Evolutionary conservation across 257 asterid genomes (phyloP), one percentile per base, ranked within the genome.

Genomic region (Petrea volubilis): DNA sequence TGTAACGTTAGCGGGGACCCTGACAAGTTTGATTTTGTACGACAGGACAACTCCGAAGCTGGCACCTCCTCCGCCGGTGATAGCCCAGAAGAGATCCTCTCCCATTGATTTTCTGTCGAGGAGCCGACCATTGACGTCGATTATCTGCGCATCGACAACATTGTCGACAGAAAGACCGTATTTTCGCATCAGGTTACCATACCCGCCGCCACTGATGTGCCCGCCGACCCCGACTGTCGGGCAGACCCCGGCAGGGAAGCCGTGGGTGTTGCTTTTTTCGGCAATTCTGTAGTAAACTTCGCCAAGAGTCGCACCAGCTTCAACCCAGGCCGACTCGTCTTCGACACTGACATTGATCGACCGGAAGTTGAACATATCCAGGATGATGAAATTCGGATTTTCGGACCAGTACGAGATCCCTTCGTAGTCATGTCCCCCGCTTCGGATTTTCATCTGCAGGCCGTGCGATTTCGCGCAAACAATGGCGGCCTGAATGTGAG

Each of bases 351-450:
- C 82, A 6, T 75, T 31, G 43, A 86, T 61, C 0, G 87, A 60
- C 0, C 82, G 73, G 53, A 86, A 44, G 44, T 83, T 81, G 85
- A 86, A 83, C 87, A 86, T 36, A 44, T 86, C 91, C 0, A 86
- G 79, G 23, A 83, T 25, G 79, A 86, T 83, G 80, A 86, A 86
- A 0, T 67, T 34, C 4, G 85, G 84, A 9, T n/a, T 24, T 0
- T 67, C 74, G 1, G 91, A 81, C 27, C 69, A 65, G 70, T 86
- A 86, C 2, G 92, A 86, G 11, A 82, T 5, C 0, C 92, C 92
- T 25, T 86, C 89, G 10, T 83, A 86, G 52, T 86, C 91, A 29
- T 86, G 91, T 59, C 91, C 91, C 21, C 91, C 91, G 52, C 89
- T 83, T 6, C 92, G 81, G 64, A 76, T 71, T 43, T 76, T 83